Evolutionary conservation across 2,329 filamentous ascomycete species (phyloP), one percentile per base, ranked within the genome.

Genomic region (Leptographium radiaticola): DNA sequence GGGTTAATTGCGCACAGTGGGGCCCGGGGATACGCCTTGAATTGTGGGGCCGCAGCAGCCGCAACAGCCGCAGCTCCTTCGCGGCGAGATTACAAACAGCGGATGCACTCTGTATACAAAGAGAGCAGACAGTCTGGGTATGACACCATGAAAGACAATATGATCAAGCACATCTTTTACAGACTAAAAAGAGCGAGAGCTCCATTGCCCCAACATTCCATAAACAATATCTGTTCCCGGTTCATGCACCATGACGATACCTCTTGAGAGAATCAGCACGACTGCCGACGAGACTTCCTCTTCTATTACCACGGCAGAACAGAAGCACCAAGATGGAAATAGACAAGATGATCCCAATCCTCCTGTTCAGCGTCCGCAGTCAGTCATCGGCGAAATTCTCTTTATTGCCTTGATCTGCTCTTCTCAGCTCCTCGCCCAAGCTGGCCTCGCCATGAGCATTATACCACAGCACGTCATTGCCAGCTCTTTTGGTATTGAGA

Each of bases 341-440:
- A 31, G 20, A 25, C 44, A 46, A 46, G 44, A 46, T 30, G 44
- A 20, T 49, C n/a, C 46, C 12, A 13, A 49, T 49, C 5, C 15
- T 20, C 11, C 16, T 11, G 18, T 38, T 36, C 31, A 49, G n/a
- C 46, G 46, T 36, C 46, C 46, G 16, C 34, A 36, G 31, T 39
- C 46, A 18, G 31, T 49, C 31, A 39, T 15, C 31, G 34, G 43
- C 6, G 43, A 48, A 31, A 36, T 48, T 13, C 45, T 57, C 15
- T 46, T 57, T 11, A 43, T 56, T 20, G 49, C n/a, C 31, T 54
- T 52, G 18, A 44, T 57, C n/a, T 57, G 56, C 46, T 46, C 39
- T 36, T 49, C 56, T 30, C 53, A 54, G 54, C 53, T 57, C 40
- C 56, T 50, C 40, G 56, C 49, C 30, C 56, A 57, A 43, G 46